Percentiles rank a stretch among this genome's conserved stretches.
Conservation (phyloP, 768 basidiomycete genomes). For the Hygrophorus pudorinus region DNA sequence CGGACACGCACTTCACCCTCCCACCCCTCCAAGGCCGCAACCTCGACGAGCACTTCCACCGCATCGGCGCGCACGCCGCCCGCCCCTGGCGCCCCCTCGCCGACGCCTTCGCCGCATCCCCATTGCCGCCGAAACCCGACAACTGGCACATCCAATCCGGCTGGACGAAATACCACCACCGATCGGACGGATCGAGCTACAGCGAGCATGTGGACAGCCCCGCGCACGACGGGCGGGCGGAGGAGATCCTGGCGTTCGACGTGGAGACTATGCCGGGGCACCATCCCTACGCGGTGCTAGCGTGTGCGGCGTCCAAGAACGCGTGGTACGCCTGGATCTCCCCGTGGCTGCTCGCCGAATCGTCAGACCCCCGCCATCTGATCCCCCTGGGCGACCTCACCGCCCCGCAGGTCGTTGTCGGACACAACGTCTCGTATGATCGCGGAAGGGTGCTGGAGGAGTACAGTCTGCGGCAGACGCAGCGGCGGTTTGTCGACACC, state of each 20-base stretch:
- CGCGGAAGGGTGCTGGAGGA: constrained; percentile 76
- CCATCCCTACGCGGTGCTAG: constrained; percentile 78
- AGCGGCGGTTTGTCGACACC: constrained; percentile 84
- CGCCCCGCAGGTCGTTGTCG: constrained; percentile 61
- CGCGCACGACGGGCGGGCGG: constrained; percentile 49
- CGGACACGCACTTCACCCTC: constrained; percentile 69
- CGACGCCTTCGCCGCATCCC: constrained; percentile 1
- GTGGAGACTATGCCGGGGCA: constrained; percentile 87
- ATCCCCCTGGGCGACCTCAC: constrained; percentile 58
- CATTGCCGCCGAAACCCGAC: constrained; percentile 15
- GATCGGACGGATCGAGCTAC: constrained; percentile 67
- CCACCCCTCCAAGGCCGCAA: constrained; percentile 75
- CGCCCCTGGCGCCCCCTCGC: constrained; percentile 67
- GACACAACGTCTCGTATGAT: constrained; percentile 95
- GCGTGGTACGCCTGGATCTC: constrained; percentile 97
- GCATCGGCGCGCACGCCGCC: constrained; percentile 56
- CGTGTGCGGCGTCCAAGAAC: constrained; percentile 71
- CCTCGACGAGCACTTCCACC: constrained; percentile 84
- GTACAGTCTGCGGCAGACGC: constrained; percentile 56
- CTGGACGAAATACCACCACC: constrained; percentile 81
- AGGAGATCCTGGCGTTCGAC: constrained; percentile 80
- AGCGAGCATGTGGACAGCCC: constrained; percentile 64
- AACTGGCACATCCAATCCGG: constrained; percentile 42
- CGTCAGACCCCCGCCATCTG: constrained; percentile 49
- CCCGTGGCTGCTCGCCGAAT: constrained; percentile 74